Base-by-base conservation (phyloP, 441 rosid species). In the Pelargonium australe region DNA sequence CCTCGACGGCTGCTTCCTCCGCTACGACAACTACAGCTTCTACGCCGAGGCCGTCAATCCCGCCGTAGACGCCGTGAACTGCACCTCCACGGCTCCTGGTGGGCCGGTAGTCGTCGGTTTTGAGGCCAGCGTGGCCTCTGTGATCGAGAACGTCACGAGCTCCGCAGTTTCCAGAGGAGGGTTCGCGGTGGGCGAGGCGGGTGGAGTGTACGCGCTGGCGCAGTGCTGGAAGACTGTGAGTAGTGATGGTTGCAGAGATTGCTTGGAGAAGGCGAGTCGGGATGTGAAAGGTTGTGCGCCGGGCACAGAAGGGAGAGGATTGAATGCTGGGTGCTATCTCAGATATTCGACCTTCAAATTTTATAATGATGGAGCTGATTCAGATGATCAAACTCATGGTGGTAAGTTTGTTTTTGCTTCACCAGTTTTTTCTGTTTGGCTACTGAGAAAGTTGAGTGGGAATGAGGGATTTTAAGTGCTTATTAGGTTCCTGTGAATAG, bases 301-400 rank as follows among this genome's bases (percentile, higher is more conserved):
- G 57, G 49, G 65, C 1, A 41, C 43, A 13, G 87, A 81, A 47
- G 96, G 89, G 20, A 79, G 75, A 23, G 96, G 86, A 57, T 68
- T 79, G 69, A 83, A 76, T 25, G 70, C 94, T 20, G 94, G 96
- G 14, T 90, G 94, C 63, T 83, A 68, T 75, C 68, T 88, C 77
- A 84, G 80, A 68, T 90, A 84, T 76, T 88, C 96, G 4, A 82
- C 80, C 0, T 72, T 67, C 5, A 80, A 71, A 66, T 86, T 90
- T 79, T 85, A 80, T 37, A 37, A 37, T 5, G 41, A 37, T 37
- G 41, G 41, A 37, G 41, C 41, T 37, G 41, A 6, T 37, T 37
- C 41, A 37, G 41, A 37, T 37, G 41, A 37, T 37, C 41, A 6
- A 6, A 37, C 41, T 37, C 41, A 37, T 37, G 41, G 41, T 37